Conservation (phyloP, 495 filamentous ascomycete species). For the Aspergillus ellipticus region DNA sequence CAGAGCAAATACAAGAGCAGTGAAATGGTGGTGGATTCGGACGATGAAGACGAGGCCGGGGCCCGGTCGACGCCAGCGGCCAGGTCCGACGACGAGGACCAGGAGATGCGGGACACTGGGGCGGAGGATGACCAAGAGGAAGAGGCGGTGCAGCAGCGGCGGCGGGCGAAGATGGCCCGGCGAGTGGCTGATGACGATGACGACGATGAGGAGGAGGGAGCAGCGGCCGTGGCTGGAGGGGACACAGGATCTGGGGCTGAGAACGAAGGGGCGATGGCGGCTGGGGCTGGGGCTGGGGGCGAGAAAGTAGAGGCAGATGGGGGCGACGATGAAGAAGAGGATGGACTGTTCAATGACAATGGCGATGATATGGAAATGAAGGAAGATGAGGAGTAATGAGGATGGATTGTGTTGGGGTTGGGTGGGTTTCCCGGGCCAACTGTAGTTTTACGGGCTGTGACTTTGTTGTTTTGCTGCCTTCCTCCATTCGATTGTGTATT, state of each 20-base stretch:
- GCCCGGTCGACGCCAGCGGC: slow-evolving; percentile 22
- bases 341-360: slow-evolving; percentile 18
- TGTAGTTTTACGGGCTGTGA: slow-evolving; percentile 5
- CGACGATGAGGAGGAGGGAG: slow-evolving; percentile 34
- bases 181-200: slow-evolving; percentile 46
- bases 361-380: slow-evolving; percentile 23
- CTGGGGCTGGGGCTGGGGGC: slow-evolving; percentile 5
- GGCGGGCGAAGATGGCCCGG: slow-evolving; percentile 33
- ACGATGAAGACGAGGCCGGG: slow-evolving; percentile 44
- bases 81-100: slow-evolving; percentile 33
- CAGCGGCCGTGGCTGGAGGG: slow-evolving; percentile 3
- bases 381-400: slow-evolving; percentile 15
- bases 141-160: slow-evolving; percentile 31
- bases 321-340: slow-evolving; percentile 16
- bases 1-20: slow-evolving; percentile 72
- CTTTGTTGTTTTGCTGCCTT: not conserved
- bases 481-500: not conserved
- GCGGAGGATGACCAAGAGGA: slow-evolving; percentile 22
- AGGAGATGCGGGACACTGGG: slow-evolving; percentile 19
- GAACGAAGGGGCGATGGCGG: slow-evolving; percentile 5
- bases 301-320: slow-evolving; percentile 4
- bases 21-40: slow-evolving; percentile 75
- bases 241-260: slow-evolving; percentile 14
- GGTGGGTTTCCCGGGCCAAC: not conserved
- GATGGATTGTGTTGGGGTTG: not conserved